These are phyloP conservation scores for Ensete ventricosum DNA, from an alignment of 176 grass and related monocot species.

Conservation along the genomic window DNA sequence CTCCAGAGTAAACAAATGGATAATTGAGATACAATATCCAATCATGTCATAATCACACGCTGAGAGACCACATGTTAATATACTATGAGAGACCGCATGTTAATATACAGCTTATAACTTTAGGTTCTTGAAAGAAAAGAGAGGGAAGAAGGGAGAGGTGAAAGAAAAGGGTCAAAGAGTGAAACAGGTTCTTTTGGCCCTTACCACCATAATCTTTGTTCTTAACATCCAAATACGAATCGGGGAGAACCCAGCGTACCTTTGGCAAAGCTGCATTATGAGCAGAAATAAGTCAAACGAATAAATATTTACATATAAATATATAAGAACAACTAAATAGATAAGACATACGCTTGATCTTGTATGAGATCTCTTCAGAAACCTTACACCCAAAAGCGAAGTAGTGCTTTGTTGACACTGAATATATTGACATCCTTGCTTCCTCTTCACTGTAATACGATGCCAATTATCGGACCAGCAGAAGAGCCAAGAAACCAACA, in stretches of 20 bases:
- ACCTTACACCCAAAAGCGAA: constrained; percentile 84
- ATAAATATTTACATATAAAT: neutral
- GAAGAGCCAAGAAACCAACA: no score
- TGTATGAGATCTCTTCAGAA: constrained; percentile 72
- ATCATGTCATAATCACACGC: neutral
- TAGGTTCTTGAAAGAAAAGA: neutral
- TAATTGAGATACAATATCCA: neutral
- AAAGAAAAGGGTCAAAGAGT: neutral
- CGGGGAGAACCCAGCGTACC: constrained; percentile 84
- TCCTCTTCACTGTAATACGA: constrained; percentile 57
- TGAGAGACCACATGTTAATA: neutral
- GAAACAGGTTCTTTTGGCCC: neutral
- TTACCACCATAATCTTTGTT: constrained; percentile 95
- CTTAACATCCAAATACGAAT: constrained; percentile 74
- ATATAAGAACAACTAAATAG: neutral
- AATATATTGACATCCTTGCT: constrained; percentile 78
- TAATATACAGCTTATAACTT: neutral
- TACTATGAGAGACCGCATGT: neutral
- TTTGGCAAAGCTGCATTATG: constrained; percentile 38
- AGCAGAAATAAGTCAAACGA: neutral
- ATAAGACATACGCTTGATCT: constrained; percentile 53
- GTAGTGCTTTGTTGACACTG: constrained; percentile 81
- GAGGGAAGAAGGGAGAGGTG: neutral
- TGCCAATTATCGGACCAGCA: neutral
- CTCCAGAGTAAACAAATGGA: neutral